Conservation (phyloP, 2,329 filamentous ascomycete genomes). For the Pyrenochaeta sp. region DNA sequence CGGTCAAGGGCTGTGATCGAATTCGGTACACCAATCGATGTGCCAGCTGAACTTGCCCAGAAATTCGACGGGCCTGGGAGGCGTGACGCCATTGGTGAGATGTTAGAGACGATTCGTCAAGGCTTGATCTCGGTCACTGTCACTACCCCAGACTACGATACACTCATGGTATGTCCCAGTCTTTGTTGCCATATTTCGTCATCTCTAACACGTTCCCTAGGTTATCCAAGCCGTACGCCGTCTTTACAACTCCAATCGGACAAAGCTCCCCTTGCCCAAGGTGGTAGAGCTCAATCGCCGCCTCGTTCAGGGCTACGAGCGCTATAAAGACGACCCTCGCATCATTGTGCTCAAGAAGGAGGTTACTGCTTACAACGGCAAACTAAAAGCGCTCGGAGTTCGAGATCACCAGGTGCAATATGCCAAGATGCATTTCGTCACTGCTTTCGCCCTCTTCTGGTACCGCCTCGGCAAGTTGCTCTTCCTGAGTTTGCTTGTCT, state of each 20-base stretch:
- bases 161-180: conserved; percentile 72
- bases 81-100: conserved; percentile 83
- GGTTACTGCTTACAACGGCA: conserved; percentile 85
- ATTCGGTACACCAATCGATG: conserved; percentile 88
- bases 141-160: conserved; percentile 92
- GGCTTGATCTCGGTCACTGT: conserved; percentile 88
- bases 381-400: conserved; percentile 84
- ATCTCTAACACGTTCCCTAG: conserved; percentile 50
- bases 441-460: conserved; percentile 78
- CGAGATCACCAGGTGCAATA: conserved; percentile 96
- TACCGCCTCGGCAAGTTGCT: conserved; percentile 82
- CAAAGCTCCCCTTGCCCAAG: conserved; percentile 89
- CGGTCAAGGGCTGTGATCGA: conserved; percentile 94
- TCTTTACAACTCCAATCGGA: conserved; percentile 92
- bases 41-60: conserved; percentile 81
- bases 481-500: conserved; percentile 78
- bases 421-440: conserved; percentile 79
- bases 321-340: conserved; percentile 89
- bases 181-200: too few relatives aligned
- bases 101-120: conserved; percentile 88
- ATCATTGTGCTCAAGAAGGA: conserved; percentile 78
- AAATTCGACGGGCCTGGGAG: conserved; percentile 77
- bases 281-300: conserved; percentile 94
- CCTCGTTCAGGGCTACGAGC: conserved; percentile 88
- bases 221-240: conserved; percentile 92